These are phyloP conservation scores for Scenedesmus sp. DNA, from an alignment of 163 green algal genomes.

Conservation along the genomic window DNA sequence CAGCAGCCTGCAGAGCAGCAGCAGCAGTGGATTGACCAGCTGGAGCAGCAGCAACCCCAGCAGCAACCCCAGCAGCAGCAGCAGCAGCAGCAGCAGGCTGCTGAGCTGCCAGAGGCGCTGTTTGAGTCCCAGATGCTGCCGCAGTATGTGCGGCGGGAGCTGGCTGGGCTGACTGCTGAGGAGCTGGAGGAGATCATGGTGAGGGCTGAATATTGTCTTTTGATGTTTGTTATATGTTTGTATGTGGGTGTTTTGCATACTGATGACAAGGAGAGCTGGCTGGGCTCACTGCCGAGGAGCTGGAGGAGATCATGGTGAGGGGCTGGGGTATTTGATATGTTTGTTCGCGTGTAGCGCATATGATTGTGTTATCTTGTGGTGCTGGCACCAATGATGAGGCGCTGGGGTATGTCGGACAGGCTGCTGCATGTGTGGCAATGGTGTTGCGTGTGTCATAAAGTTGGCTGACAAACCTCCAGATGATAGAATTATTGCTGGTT, in stretches of 20 bases:
- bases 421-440: too few relatives aligned
- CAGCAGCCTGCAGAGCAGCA: background rate
- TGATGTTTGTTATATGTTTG: background rate
- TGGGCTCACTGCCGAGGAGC: background rate
- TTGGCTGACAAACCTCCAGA: too few relatives aligned
- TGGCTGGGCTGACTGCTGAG: constrained; percentile 19
- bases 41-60: background rate
- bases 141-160: background rate
- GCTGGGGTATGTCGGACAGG: too few relatives aligned
- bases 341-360: too few relatives aligned
- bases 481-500: too few relatives aligned
- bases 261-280: constrained; percentile 2
- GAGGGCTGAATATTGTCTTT: background rate
- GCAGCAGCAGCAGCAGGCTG: background rate
- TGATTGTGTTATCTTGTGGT: background rate
- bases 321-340: too few relatives aligned
- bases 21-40: constrained; percentile 5
- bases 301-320: constrained; percentile 43
- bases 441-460: too few relatives aligned
- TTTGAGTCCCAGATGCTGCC: background rate
- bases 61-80: constrained; percentile 13
- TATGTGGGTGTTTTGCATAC: background rate
- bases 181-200: constrained; percentile 50
- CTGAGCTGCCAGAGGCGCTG: background rate
- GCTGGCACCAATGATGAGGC: too few relatives aligned